Base-by-base conservation (phyloP, 352 stramenopile species). In the Phytophthora meadii region DNA sequence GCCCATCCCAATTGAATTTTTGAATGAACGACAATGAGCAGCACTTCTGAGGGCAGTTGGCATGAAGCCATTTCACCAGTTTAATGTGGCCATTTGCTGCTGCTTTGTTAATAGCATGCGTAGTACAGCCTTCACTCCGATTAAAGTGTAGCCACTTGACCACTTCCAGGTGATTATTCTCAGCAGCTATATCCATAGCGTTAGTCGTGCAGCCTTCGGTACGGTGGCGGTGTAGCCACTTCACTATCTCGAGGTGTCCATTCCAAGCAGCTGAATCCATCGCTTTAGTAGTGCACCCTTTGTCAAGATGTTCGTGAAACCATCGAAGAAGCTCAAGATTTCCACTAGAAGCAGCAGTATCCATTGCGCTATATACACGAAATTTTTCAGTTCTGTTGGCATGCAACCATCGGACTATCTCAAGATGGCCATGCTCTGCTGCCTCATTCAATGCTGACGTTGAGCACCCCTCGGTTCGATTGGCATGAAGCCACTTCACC, bases 131-230 rank as follows among this genome's bases (percentile, higher is more conserved):
- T n/a, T 65, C 45, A 11, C 25, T 25, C 42, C 56, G 56, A 58
- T 58, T 44, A 7, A 10, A 40, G 22, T 65, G 56, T 15, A 52
- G 5, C 27, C 56, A 57, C 11, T 44, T 57, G 9, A 65, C 56
- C 4, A 57, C 39, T 14, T 65, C 56, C 17, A 51, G 47, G 36
- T 58, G 47, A 14, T 37, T 36, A 2, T 58, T 58, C 2, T 2
- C 39, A 15, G 37, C 47, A 4, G 55, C 32, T 8, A 24, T 14
- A 42, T 63, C 37, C 45, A 64, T 65, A 24, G 57, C 57, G 11
- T 2, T 12, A 15, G 22, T 14, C 30, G 55, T 64, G 30, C 55
- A 57, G 6, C 45, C 45, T n/a, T 50, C 45, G 2, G 3, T 24
- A 36, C 45, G 44, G 15, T 49, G 22, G 34, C 45, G n/a, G 8